Evolutionary conservation across 805 yeast genomes (phyloP).

Genomic region (Saturnispora saitoi): DNA sequence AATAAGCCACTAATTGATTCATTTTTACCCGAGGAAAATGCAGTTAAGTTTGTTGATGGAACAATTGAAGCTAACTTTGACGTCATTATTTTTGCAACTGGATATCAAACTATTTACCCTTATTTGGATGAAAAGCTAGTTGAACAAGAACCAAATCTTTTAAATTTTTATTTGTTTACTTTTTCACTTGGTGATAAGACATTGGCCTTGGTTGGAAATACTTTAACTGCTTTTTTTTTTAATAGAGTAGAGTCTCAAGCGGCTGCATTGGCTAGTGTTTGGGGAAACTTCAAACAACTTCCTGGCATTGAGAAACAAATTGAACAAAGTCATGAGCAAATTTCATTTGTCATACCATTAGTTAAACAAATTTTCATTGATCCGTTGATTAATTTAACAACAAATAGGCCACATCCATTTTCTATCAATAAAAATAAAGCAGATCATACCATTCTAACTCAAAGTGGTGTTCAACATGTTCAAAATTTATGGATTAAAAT

Average conservation of each 20-base stretch:
- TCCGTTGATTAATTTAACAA: constrained; percentile 11
- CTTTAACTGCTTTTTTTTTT: constrained; percentile 37
- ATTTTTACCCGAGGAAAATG: constrained; percentile 14
- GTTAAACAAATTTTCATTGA: constrained; percentile 12
- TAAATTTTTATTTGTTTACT: constrained; percentile 25
- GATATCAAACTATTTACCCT: constrained; percentile 40
- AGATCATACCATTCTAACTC: constrained; percentile 13
- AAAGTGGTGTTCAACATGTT: constrained; percentile 7
- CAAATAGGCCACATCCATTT: constrained; percentile 17
- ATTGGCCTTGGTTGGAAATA: constrained; percentile 33
- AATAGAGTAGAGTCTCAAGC: constrained; percentile 42
- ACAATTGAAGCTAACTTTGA: constrained; percentile 28
- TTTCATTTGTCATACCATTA: constrained; percentile 3
- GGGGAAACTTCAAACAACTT: constrained; percentile 35
- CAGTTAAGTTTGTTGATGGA: constrained; percentile 29
- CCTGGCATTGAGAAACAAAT: constrained; percentile 36
- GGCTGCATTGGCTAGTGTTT: constrained; percentile 47
- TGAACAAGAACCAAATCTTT: constrained; percentile 12
- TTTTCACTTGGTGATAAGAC: constrained; percentile 37
- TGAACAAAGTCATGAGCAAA: constrained; percentile 16
- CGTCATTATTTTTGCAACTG: constrained; percentile 41
- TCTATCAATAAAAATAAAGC: constrained; percentile 8
- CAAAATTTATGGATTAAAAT: constrained; percentile 11
- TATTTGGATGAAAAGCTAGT: constrained; percentile 21
- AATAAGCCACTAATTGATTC: constrained; percentile 15